Evolutionary conservation across 257 asterid species (phyloP), one percentile per base, ranked within the genome.

Genomic region (Solanum pennellii): DNA sequence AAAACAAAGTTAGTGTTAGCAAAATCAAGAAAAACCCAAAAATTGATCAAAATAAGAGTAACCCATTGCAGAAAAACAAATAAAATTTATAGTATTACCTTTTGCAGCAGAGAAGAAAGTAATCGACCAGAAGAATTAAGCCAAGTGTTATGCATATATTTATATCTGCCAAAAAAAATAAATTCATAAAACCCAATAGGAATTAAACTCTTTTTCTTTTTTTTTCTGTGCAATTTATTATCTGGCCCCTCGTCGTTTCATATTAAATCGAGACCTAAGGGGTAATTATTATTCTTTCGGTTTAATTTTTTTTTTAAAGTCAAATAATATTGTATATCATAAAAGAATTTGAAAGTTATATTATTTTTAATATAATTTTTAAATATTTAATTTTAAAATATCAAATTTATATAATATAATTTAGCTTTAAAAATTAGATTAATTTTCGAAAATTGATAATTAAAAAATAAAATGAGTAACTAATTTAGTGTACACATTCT

Each of bases 391-490:
- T 20, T 56, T 56, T 56, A 56, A 20, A 56, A 56, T 56, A 56
- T 56, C 4, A 20, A 56, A 56, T 3, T 56, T 18, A 56, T 56
- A 56, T 56, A 20, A 56, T 56, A 0, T 56, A 56, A 56, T 56
- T 56, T 56, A 56, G 0, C 0, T 56, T 56, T 3, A 1, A 56
- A 56, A 56, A 0, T 56, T 0, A 7, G 1, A 56, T 7, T 56
- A 2, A 0, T 1, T 56, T 7, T 56, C 1, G 5, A 6, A 18
- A 52, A 9, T 16, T 1, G 5, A 1, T 11, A 56, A 1, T 0
- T 3, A 11, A 56, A 20, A 56, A 0, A 0, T 3, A 49, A 23
- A 52, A 23, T 52, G n/a, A 52, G 0, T 52, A 16, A 52, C 0
- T 52, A 52, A 16, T 52, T 52, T 52, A 52, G 62, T 16, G 60